Conservation (phyloP, 441 rosid genomes). For the Gossypium aridum region DNA sequence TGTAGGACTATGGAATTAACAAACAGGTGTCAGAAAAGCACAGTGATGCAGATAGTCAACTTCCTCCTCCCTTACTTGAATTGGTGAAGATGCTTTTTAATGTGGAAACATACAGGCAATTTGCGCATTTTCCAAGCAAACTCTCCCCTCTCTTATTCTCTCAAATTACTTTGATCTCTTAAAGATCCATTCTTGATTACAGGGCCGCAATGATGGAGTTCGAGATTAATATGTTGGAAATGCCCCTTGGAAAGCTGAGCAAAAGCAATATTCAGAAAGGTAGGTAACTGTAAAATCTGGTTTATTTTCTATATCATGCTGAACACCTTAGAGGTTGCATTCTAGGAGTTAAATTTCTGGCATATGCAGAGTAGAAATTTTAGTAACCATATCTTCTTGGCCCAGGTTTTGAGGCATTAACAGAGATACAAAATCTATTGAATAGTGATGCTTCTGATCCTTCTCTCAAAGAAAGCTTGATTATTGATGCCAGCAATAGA, state of each 20-base stretch:
- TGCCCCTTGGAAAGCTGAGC: slow-evolving; percentile 98
- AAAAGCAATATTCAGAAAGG: slow-evolving; percentile 85
- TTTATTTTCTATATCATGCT: slow-evolving; percentile 1
- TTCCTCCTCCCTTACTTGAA: slow-evolving; percentile 63
- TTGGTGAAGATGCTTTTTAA: slow-evolving; percentile 88
- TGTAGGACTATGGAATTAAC: slow-evolving; percentile 89
- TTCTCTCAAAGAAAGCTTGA: slow-evolving; percentile 66
- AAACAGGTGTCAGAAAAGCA: slow-evolving; percentile 43
- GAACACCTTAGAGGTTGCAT: background rate
- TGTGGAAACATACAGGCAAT: slow-evolving; percentile 82
- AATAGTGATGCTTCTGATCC: slow-evolving; percentile 35
- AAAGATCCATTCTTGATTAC: slow-evolving; percentile 24
- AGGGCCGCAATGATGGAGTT: slow-evolving; percentile 99
- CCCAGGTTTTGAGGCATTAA: slow-evolving; percentile 92
- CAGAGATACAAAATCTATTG: slow-evolving; percentile 83
- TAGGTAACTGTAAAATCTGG: slow-evolving; percentile 17
- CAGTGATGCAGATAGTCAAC: slow-evolving; percentile 42
- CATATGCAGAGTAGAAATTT: slow-evolving; percentile 8
- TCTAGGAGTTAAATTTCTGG: slow-evolving; percentile 12
- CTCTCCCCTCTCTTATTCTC: slow-evolving; percentile 1
- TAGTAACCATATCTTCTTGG: slow-evolving; percentile 6
- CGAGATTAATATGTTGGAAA: slow-evolving; percentile 91
- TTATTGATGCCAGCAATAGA: slow-evolving; percentile 87
- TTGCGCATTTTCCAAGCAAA: background rate
- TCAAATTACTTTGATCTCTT: slow-evolving; percentile 10